Base-by-base conservation (phyloP, 2,329 filamentous ascomycete genomes). In the Diaporthe batatas region DNA sequence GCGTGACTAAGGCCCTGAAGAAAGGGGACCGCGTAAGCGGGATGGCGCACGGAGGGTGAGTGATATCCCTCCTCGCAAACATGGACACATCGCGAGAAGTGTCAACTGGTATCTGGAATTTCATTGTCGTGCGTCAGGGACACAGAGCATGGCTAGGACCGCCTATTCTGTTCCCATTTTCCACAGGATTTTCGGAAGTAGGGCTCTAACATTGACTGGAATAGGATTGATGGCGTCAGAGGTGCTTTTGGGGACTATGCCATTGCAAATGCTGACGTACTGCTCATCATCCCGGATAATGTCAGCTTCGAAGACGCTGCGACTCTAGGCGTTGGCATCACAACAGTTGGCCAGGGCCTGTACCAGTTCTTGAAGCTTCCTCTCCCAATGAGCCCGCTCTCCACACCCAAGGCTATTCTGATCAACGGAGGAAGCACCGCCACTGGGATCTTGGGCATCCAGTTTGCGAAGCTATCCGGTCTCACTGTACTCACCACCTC, bases 391-490 rank as follows among this genome's bases (percentile, higher is more conserved):
- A 71, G 77, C 11, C 81, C 84, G 6, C 21, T 59, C 16, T 6
- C 71, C 7, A 25, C 42, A 18, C 62, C 72, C 7, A 47, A 59
- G 32, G 29, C 68, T 10, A 47, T 75, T 23, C 74, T 85, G 42
- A 83, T 84, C 70, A 84, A 85, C 51, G 85, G 83, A 32, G 83
- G 82, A 3, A 87, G 86, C 78, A 90, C 85, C 21, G 87, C 87
- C 0, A 88, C 88, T 0, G 85, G 84, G 77, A 87, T 89, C 68
- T 85, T 87, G 72, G 83, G 78, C 0, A 82, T 85, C 71, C 82
- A 84, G 72, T 83, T 77, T 74, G 82, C 82, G 49, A 83, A 81
- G 71, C 75, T 79, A 32, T 82, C 81, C 29, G 82, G 81, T 0
- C 78, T 80, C 7, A 79, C 69, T 6, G 81, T 84, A 14, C 76